A percentile compares a stretch with the other conserved stretches of the same genome.
Evolutionary conservation across 2,329 filamentous ascomycete genomes (phyloP).

Genomic region (Fusarium sp.): DNA sequence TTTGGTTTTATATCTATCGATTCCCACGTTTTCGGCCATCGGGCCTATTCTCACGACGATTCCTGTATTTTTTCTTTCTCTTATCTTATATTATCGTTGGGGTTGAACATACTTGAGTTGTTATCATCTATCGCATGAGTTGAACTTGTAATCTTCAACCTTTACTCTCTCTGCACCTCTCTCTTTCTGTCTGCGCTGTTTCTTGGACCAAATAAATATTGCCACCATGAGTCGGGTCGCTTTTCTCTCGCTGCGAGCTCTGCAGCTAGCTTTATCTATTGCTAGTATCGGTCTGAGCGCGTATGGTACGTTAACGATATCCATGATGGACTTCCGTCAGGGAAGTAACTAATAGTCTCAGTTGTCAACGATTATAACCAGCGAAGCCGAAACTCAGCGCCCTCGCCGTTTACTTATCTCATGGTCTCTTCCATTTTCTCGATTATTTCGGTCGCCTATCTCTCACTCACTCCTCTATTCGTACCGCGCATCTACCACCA

Average conservation of each 20-base stretch:
- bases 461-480: conserved; percentile 59
- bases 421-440: conserved; percentile 63
- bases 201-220: background rate
- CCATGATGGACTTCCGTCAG: background rate
- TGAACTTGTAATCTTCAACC: background rate
- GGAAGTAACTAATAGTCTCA: conserved; percentile 41
- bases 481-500: conserved; percentile 56
- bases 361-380: conserved; percentile 67
- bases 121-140: background rate
- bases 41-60: conserved; percentile 10
- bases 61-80: conserved; percentile 6
- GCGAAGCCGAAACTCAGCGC: conserved; percentile 61
- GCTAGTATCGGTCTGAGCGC: conserved; percentile 38
- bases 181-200: background rate
- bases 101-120: background rate
- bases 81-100: conserved; percentile 1
- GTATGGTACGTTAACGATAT: conserved; percentile 30
- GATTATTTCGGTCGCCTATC: conserved; percentile 61
- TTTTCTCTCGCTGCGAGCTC: conserved; percentile 31
- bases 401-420: conserved; percentile 65
- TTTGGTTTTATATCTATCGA: conserved; percentile 38
- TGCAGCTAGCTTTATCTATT: conserved; percentile 37
- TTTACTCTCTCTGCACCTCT: background rate
- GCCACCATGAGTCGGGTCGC: conserved; percentile 29
- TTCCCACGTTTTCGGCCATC: conserved; percentile 34